These are phyloP conservation scores for Entamoeba dispar DNA, from an alignment of 208 protist species.

Conservation along the genomic window DNA sequence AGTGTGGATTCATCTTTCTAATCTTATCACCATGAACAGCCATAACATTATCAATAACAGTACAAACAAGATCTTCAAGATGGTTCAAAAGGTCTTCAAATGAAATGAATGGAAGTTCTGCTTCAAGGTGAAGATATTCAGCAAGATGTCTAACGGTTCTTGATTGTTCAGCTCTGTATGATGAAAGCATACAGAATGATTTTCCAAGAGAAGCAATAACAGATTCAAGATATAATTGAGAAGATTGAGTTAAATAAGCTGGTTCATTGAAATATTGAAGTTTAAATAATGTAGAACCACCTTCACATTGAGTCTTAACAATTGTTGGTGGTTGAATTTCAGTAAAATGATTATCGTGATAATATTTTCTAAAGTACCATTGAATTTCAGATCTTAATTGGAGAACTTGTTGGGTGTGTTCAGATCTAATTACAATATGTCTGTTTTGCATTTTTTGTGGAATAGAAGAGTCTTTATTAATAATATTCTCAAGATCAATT, in stretches of 20 bases:
- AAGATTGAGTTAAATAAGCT: conserved; percentile 89
- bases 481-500: conserved; percentile 37
- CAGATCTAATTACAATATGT: conserved; percentile 71
- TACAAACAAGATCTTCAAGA: conserved; percentile 70
- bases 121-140: conserved; percentile 92
- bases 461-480: conserved; percentile 45
- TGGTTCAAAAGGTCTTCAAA: conserved; percentile 71
- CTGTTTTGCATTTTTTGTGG: conserved; percentile 70
- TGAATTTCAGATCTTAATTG: conserved; percentile 60
- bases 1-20: conserved; percentile 60
- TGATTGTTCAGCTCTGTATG: conserved; percentile 87
- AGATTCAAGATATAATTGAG: conserved; percentile 92
- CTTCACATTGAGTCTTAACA: conserved; percentile 86
- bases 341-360: conserved; percentile 53
- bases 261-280: conserved; percentile 78
- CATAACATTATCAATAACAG: conserved; percentile 54
- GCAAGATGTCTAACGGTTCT: conserved; percentile 82
- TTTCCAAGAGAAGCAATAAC: conserved; percentile 68
- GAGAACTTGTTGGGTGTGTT: conserved; percentile 55
- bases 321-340: conserved; percentile 86
- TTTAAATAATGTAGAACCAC: conserved; percentile 84
- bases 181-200: conserved; percentile 73
- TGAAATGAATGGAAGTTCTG: conserved; percentile 73
- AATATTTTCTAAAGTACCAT: conserved; percentile 74
- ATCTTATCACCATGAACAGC: conserved; percentile 38